Evolutionary conservation across 2,329 filamentous ascomycete genomes (phyloP).

Genomic region (Stylonectria norvegica): DNA sequence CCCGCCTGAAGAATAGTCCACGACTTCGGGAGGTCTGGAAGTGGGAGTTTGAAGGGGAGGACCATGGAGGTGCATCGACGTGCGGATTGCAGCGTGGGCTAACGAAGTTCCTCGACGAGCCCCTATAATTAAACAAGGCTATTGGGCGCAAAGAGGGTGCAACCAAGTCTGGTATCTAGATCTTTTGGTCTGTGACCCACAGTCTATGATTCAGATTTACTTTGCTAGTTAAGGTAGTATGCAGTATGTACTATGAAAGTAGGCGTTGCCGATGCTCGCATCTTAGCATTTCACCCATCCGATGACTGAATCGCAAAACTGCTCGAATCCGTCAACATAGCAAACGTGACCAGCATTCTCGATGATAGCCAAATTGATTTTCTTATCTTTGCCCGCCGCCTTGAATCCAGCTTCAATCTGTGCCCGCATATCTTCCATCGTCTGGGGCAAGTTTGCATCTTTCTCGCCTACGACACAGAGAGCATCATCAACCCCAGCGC

Average conservation of each 20-base stretch:
- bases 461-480: slow-evolving; percentile 40
- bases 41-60: slow-evolving; percentile 26
- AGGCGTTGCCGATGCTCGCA: no score
- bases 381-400: slow-evolving; percentile 20
- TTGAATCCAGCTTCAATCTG: slow-evolving; percentile 34
- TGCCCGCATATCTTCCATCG: slow-evolving; percentile 37
- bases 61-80: slow-evolving; percentile 23
- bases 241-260: no score
- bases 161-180: no score
- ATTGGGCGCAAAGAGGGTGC: no score
- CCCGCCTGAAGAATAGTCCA: slow-evolving; percentile 15
- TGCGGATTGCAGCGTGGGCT: slow-evolving; percentile 21
- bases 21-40: slow-evolving; percentile 19
- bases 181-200: no score
- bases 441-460: slow-evolving; percentile 38
- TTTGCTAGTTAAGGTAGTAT: no score
- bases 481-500: slow-evolving; percentile 32
- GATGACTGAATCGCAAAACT: slow-evolving; percentile 22
- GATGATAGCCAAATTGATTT: slow-evolving; percentile 34
- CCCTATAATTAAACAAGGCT: no score
- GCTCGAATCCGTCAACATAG: slow-evolving; percentile 36
- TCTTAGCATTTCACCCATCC: slow-evolving; percentile 7
- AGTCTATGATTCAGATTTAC: no score
- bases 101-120: slow-evolving; percentile 16
- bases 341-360: slow-evolving; percentile 37